A percentile compares a stretch with the other conserved stretches of the same genome.
Evolutionary conservation across 345 rosid species (phyloP).

Genomic region (Odontarrhena argentea): DNA sequence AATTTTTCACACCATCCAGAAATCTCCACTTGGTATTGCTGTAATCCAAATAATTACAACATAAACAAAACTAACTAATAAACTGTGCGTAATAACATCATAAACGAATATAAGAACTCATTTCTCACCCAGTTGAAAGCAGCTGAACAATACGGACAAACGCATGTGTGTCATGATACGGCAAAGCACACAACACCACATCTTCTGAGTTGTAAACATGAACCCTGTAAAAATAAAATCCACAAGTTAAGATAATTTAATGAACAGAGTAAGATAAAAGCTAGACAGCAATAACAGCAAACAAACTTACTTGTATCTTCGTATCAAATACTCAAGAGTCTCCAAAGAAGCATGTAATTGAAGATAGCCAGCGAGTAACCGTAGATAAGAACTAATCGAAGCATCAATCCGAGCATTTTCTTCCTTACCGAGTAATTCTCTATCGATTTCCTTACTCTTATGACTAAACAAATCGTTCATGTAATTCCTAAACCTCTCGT

Average conservation of each 20-base stretch:
- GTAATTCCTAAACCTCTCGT: conserved; percentile 71
- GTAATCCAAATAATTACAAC: conserved; percentile 36
- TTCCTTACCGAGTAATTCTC: conserved; percentile 65
- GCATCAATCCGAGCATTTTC: conserved; percentile 64
- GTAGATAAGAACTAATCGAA: conserved; percentile 59
- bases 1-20: conserved; percentile 76
- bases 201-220: conserved; percentile 77
- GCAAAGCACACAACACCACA: conserved; percentile 74
- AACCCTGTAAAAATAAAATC: conserved; percentile 54
- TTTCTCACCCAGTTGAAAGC: conserved; percentile 66
- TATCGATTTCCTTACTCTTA: conserved; percentile 74
- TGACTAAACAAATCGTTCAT: conserved; percentile 68
- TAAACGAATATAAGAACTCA: not conserved
- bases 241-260: conserved; percentile 13
- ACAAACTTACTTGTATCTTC: conserved; percentile 76
- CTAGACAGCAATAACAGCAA: not conserved
- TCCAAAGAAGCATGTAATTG: conserved; percentile 60
- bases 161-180: conserved; percentile 83
- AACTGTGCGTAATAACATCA: not conserved
- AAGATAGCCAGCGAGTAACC: conserved; percentile 71
- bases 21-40: conserved; percentile 91
- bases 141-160: conserved; percentile 85
- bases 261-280: not conserved
- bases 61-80: conserved; percentile 13
- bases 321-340: conserved; percentile 90